Percentiles rank a stretch among this genome's conserved stretches.
These are phyloP conservation scores for Nadsonia commutata DNA, from an alignment of 1,139 yeast genomes.

Conservation along the genomic window DNA sequence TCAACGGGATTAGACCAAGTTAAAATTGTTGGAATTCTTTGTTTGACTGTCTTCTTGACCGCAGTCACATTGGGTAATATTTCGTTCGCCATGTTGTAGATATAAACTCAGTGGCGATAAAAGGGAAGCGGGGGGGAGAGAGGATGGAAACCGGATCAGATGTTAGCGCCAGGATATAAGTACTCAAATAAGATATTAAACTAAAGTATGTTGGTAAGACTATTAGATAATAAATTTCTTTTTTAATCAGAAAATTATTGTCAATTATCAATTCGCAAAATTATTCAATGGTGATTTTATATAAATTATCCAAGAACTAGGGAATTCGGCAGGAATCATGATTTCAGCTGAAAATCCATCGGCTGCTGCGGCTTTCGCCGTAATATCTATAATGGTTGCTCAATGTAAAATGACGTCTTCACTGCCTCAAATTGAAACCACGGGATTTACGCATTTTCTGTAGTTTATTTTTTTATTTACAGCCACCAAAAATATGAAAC, in stretches of 20 bases:
- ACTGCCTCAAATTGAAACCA: neutral
- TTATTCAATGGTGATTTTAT: too few relatives aligned
- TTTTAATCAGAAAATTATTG: neutral
- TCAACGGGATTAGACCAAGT: constrained; percentile 75
- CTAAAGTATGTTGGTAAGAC: neutral
- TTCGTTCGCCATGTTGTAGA: neutral
- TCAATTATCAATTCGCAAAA: too few relatives aligned
- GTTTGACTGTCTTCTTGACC: constrained; percentile 6
- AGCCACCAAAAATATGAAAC: neutral
- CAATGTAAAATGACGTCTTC: too few relatives aligned
- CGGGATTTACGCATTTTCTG: neutral
- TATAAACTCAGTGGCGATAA: neutral
- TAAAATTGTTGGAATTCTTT: constrained; percentile 31
- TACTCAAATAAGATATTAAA: too few relatives aligned
- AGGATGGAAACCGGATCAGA: neutral
- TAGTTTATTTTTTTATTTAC: neutral
- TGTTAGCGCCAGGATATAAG: neutral
- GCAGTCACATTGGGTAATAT: neutral
- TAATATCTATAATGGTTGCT: too few relatives aligned
- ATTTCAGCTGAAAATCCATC: too few relatives aligned
- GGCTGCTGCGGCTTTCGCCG: too few relatives aligned
- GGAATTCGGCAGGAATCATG: too few relatives aligned
- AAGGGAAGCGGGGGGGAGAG: neutral
- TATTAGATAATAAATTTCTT: too few relatives aligned
- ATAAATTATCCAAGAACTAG: too few relatives aligned